Percentiles rank a stretch among this genome's conserved stretches.
Evolutionary conservation across 306 rosid genomes (phyloP).

Genomic region (Quercus cerris): DNA sequence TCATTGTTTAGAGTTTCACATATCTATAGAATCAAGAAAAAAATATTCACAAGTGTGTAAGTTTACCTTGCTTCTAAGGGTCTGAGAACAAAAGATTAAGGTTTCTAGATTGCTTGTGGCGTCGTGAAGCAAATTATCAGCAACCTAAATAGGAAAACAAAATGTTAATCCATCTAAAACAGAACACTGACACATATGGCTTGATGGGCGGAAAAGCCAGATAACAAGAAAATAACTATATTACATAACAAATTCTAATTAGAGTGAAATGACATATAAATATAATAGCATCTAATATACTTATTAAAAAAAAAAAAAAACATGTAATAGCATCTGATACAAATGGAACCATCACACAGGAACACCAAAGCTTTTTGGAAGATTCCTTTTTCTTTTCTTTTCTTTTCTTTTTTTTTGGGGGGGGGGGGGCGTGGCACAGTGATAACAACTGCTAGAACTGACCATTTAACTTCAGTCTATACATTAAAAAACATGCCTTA

Average conservation of each 20-base stretch:
- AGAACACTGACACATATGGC: not conserved
- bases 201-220: not conserved
- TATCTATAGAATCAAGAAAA: constrained; percentile 7
- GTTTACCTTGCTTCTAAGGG: constrained; percentile 95
- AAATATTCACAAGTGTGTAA: not conserved
- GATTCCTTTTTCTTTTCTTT: no score
- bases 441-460: no score
- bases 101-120: constrained; percentile 93
- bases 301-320: not conserved
- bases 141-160: constrained; percentile 59
- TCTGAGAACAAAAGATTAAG: constrained; percentile 95
- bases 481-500: not conserved
- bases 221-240: not conserved
- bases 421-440: no score
- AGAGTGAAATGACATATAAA: not conserved
- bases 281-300: not conserved
- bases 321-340: not conserved
- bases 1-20: not conserved
- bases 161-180: constrained; percentile 17
- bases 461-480: not conserved
- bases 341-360: not conserved
- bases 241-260: not conserved
- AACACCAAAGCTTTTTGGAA: no score
- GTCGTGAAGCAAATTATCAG: constrained; percentile 96
- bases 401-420: no score